Evolutionary conservation across 2,329 filamentous ascomycete species (phyloP), one percentile per base, ranked within the genome.

Genomic region (Helotiales sp.): DNA sequence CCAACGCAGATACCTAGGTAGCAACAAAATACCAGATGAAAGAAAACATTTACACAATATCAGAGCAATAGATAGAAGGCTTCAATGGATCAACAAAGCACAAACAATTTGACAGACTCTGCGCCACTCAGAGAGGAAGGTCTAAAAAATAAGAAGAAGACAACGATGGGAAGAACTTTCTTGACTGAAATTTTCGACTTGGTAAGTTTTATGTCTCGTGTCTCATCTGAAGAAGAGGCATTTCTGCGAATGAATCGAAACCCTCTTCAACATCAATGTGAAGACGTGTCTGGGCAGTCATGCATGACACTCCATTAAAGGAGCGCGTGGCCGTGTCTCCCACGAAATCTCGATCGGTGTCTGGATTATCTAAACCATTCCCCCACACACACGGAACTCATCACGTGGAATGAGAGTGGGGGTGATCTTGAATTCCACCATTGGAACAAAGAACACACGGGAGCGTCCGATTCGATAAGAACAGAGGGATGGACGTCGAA

Each of bases 241-340:
- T 17, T 34, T 24, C 24, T 57, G 54, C 30, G 40, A 57, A 37
- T n/a, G 30, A 55, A 55, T 55, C 30, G 30, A 55, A 32, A 34
- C 22, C 17, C 30, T 6, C 4, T 32, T 55, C 22, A 3, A 34
- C 22, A 55, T n/a, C 52, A 34, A 55, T 7, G 20, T 34, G 30
- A 55, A 34, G 52, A 28, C 52, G 52, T 34, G 52, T 32, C 52
- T 32, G 52, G 52, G 13, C 49, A 54, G 50, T 7, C n/a, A 55
- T 55, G 52, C 52, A 55, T 55, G 52, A 34, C 30, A 55, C 28
- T 15, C 52, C 52, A 2, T 17, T 34, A 22, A 28, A 30, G 52
- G 52, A 55, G 8, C 28, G 52, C 52, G 8, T 11, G 34, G 28
- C 26, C 49, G 24, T 34, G 3, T 13, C 3, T 45, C 13, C 8